A percentile compares a stretch with the other conserved stretches of the same genome.
phyloP scores from a whole-genome alignment of 2,329 filamentous ascomycete species.

The Coniochaeta ligniaria region DNA sequence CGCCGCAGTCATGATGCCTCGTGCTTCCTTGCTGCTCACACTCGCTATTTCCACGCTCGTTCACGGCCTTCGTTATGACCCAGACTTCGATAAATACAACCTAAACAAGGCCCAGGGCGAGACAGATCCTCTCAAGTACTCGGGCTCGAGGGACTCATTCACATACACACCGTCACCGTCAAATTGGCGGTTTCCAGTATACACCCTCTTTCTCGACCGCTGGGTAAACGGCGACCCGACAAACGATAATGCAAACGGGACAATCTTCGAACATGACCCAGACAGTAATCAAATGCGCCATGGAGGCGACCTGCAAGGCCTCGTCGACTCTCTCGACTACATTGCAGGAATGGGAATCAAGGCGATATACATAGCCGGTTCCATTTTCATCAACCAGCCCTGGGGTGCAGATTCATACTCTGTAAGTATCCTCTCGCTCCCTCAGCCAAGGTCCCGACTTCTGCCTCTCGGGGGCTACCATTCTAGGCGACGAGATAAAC shows the following conservation, averaged over 20 bases:
- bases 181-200: constrained; percentile 43
- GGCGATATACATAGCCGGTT: constrained; percentile 53
- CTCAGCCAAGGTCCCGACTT: neutral
- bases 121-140: constrained; percentile 49
- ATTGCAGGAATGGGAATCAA: constrained; percentile 55
- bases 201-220: constrained; percentile 53
- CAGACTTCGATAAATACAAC: constrained; percentile 40
- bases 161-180: constrained; percentile 44
- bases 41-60: constrained; percentile 19
- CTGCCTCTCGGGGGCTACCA: neutral
- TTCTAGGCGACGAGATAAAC: neutral
- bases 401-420: constrained; percentile 52
- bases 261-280: constrained; percentile 49
- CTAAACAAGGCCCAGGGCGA: constrained; percentile 53
- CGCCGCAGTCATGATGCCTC: constrained; percentile 18
- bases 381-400: constrained; percentile 52
- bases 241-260: constrained; percentile 55
- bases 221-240: constrained; percentile 56
- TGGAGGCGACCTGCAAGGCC: constrained; percentile 48
- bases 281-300: constrained; percentile 53
- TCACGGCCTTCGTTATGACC: constrained; percentile 20
- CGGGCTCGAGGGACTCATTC: constrained; percentile 40
- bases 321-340: constrained; percentile 53
- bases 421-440: constrained; percentile 6
- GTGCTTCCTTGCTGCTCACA: constrained; percentile 16